phyloP scores from a whole-genome alignment of 2,329 filamentous ascomycete genomes.

The Fonsecaea monophora region DNA sequence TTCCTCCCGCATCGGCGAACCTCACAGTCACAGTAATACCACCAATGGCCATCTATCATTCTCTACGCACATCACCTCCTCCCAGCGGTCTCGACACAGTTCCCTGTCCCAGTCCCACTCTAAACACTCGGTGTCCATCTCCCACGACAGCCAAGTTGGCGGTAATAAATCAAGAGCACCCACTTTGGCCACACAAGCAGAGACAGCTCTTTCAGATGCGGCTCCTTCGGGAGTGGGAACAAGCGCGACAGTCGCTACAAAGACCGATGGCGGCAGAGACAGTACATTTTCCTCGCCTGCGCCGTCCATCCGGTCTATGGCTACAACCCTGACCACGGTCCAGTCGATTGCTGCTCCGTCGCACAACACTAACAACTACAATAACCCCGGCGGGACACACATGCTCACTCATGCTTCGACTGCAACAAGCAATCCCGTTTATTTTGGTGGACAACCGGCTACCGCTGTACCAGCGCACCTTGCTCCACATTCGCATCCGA shows the following conservation, averaged over 20 bases:
- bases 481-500: constrained; percentile 57
- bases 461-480: constrained; percentile 68
- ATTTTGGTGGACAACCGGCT: constrained; percentile 66
- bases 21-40: constrained; percentile 47
- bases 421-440: constrained; percentile 43
- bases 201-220: constrained; percentile 74
- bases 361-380: constrained; percentile 47
- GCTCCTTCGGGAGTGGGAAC: constrained; percentile 84
- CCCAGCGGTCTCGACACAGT: constrained; percentile 61
- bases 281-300: constrained; percentile 71
- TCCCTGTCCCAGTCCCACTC: constrained; percentile 63
- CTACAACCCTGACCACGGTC: constrained; percentile 70
- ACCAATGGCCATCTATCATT: constrained; percentile 60
- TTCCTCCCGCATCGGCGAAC: constrained; percentile 61
- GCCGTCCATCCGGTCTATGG: constrained; percentile 69
- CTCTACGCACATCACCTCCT: constrained; percentile 55
- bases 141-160: constrained; percentile 63
- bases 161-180: constrained; percentile 73
- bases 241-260: constrained; percentile 65
- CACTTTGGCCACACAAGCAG: constrained; percentile 82
- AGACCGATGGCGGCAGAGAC: constrained; percentile 70
- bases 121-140: constrained; percentile 67
- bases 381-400: constrained; percentile 34
- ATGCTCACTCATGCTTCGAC: constrained; percentile 43
- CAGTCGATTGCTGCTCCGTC: constrained; percentile 65